Evolutionary conservation across 495 filamentous ascomycete genomes (phyloP).

Genomic region (Gamarada debralockiae): DNA sequence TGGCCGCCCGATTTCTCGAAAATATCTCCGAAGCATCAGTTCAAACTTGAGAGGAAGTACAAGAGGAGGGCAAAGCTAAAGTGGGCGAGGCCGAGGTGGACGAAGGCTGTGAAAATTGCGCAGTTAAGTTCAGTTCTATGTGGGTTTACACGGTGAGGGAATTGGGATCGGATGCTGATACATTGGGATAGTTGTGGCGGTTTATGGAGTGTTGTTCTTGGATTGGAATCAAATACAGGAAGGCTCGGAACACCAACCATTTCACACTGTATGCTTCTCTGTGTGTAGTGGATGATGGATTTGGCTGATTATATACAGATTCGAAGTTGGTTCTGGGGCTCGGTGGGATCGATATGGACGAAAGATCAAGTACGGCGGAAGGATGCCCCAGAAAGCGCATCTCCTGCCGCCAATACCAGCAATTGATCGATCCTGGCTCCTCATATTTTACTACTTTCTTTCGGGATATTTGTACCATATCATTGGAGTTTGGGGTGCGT

Average conservation of each 20-base stretch:
- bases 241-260: conserved; percentile 50
- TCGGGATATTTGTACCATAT: background rate
- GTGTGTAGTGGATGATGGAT: background rate
- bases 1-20: conserved; percentile 93
- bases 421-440: conserved; percentile 1
- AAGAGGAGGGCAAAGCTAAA: conserved; percentile 67
- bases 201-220: conserved; percentile 76
- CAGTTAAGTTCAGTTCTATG: conserved; percentile 65
- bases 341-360: conserved; percentile 27
- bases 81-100: conserved; percentile 69
- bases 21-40: conserved; percentile 77
- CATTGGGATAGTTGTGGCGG: conserved; percentile 51
- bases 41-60: conserved; percentile 75
- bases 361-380: conserved; percentile 21
- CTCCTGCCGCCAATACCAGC: conserved; percentile 17
- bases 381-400: conserved; percentile 19
- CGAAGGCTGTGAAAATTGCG: conserved; percentile 62
- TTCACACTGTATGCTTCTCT: conserved; percentile 45
- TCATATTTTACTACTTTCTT: background rate
- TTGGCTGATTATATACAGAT: conserved; percentile 21
- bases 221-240: conserved; percentile 51
- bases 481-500: background rate
- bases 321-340: conserved; percentile 30
- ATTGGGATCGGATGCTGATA: conserved; percentile 7
- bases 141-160: conserved; percentile 34